Percentiles rank a stretch among this genome's conserved stretches.
Evolutionary conservation across 495 filamentous ascomycete genomes (phyloP).

Genomic region (Talaromyces borbonicus): DNA sequence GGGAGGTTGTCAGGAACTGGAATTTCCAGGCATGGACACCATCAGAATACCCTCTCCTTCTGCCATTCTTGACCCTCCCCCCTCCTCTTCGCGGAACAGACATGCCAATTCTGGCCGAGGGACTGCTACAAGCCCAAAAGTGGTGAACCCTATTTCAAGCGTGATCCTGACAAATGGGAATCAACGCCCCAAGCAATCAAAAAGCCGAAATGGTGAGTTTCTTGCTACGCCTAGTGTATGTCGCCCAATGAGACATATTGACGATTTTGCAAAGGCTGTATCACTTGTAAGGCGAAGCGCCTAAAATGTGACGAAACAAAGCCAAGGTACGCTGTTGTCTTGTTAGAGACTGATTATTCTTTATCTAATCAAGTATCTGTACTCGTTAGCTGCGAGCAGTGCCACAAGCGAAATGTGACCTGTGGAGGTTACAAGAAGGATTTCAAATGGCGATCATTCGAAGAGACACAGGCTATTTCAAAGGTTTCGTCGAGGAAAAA

Average conservation of each 20-base stretch:
- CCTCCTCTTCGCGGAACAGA: constrained; percentile 13
- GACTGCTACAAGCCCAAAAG: constrained; percentile 10
- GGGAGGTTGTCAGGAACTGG: too few species aligned
- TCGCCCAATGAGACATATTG: neutral
- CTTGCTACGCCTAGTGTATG: neutral
- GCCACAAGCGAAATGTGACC: constrained; percentile 54
- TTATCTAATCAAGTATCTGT: neutral
- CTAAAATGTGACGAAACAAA: constrained; percentile 78
- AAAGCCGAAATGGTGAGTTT: constrained; percentile 65
- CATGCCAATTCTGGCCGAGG: constrained; percentile 11
- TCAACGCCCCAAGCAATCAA: constrained; percentile 60
- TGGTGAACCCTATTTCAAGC: constrained; percentile 7
- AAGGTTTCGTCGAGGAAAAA: constrained; percentile 43
- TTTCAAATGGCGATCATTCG: constrained; percentile 76
- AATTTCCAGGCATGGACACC: constrained; percentile 46
- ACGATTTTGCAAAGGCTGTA: constrained; percentile 53
- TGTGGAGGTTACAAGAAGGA: constrained; percentile 79
- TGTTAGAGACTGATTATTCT: neutral
- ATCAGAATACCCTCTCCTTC: constrained; percentile 58
- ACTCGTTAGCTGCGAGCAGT: constrained; percentile 50
- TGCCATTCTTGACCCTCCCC: constrained; percentile 43
- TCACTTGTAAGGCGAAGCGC: constrained; percentile 73
- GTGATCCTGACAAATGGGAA: constrained; percentile 3
- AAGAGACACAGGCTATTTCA: constrained; percentile 51
- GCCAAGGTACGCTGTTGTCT: constrained; percentile 29